Conservation (phyloP, 257 asterid genomes). For the Rhazya stricta region DNA sequence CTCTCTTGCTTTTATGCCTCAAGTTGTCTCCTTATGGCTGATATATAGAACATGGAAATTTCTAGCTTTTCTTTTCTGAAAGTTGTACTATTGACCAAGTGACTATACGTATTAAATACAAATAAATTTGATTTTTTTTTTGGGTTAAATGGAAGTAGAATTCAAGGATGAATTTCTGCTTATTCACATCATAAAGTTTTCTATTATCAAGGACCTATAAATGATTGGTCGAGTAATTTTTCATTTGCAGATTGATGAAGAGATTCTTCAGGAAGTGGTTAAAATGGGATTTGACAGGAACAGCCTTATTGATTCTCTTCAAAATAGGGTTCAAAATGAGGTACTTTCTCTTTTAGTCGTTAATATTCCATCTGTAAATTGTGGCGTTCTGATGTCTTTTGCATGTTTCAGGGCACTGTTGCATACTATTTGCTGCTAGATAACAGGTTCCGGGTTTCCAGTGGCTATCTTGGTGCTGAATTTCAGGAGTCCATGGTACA, state of each 20-base stretch:
- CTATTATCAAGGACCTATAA: neutral
- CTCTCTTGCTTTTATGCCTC: neutral
- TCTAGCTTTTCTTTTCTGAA: neutral
- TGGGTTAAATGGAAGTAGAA: neutral
- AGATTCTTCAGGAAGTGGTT: slow-evolving; percentile 75
- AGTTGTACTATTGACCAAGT: neutral
- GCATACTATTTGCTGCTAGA: slow-evolving; percentile 80
- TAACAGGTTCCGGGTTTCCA: slow-evolving; percentile 71
- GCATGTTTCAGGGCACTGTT: slow-evolving; percentile 68
- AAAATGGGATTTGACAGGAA: slow-evolving; percentile 79
- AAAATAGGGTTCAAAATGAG: slow-evolving; percentile 82
- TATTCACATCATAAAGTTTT: neutral
- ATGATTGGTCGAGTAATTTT: slow-evolving; percentile 4
- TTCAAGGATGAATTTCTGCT: too few species aligned
- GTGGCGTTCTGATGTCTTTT: slow-evolving; percentile 14
- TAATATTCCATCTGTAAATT: neutral
- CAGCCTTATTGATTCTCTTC: slow-evolving; percentile 65
- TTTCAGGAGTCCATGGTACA: slow-evolving; percentile 79
- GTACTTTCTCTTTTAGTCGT: slow-evolving; percentile 29
- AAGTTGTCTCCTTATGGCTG: neutral
- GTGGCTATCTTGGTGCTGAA: slow-evolving; percentile 90
- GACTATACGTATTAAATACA: neutral
- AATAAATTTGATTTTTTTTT: too few species aligned
- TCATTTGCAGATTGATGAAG: slow-evolving; percentile 75
- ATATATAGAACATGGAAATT: neutral